Evolutionary conservation across 805 yeast species (phyloP), one percentile per base, ranked within the genome.

Genomic region (Sugiyamaella valdiviana): DNA sequence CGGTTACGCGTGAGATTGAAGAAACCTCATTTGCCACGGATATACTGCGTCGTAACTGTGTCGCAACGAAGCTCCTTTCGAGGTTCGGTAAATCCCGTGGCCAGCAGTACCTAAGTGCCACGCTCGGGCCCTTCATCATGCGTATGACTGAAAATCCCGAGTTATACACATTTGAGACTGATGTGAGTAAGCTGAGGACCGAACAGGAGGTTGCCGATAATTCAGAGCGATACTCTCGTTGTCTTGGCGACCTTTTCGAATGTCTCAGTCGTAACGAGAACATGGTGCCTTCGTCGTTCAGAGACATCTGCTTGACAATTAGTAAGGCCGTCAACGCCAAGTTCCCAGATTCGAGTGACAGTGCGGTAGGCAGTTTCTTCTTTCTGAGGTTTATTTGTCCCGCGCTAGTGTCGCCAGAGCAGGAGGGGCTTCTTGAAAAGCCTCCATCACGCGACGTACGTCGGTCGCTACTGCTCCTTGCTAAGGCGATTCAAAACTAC

Each of bases 341-440:
- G 51, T 82, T 83, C 54, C 83, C 81, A 0, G 81, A 78, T 36
- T 78, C 80, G 0, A 80, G 77, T 40, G 71, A 76, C 36, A 72
- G 80, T 36, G 88, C 95, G 0, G 83, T 85, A n/a, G 91, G 95
- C 0, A 84, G 95, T 0, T 88, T 84, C 59, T 66, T 88, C 38
- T 86, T 88, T 58, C 69, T 88, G 53, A 68, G 91, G 49, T 77
- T 82, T 51, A 71, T 82, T 44, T 83, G 95, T 60, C 96, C 96
- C 5, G 91, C 90, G 0, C 76, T 88, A 54, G 86, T 87, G 3
- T 78, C 86, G 38, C 95, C 95, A 0, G 93, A 85, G 49, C 69
- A 75, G 6, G 71, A 58, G 36, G 62, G 58, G 10, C 48, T 64
- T 5, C 42, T 64, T 19, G 50, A 45, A 6, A 22, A 26, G 12